Evolutionary conservation across 2,329 filamentous ascomycete genomes (phyloP).

Genomic region (Aspergillus sergii): DNA sequence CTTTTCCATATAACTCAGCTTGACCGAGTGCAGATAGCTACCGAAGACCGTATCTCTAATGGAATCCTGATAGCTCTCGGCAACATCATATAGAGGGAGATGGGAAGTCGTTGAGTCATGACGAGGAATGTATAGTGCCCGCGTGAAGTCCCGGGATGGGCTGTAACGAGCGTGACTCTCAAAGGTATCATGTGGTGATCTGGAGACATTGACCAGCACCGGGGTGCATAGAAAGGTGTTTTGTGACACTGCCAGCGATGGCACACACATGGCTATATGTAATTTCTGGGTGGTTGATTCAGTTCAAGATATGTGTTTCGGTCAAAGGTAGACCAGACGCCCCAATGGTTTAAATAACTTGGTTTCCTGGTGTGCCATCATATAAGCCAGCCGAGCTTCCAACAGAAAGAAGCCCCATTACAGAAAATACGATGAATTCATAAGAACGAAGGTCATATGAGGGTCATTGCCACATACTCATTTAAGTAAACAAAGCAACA

Average conservation of each 20-base stretch:
- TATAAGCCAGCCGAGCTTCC: not conserved
- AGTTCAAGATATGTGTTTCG: not conserved
- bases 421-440: not conserved
- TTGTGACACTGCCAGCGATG: not conserved
- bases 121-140: conserved; percentile 12
- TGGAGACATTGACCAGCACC: not conserved
- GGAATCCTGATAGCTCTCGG: not conserved
- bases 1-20: conserved; percentile 8
- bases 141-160: conserved; percentile 2
- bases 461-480: not conserved
- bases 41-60: not conserved
- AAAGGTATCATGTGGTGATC: not conserved
- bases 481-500: not conserved
- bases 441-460: not conserved
- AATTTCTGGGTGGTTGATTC: not conserved
- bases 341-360: not conserved
- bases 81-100: conserved; percentile 10
- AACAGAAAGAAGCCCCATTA: not conserved
- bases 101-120: conserved; percentile 9
- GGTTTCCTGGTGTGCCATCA: not conserved
- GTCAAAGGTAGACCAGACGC: not conserved
- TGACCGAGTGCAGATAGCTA: conserved; percentile 9
- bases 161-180: not conserved
- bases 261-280: not conserved
- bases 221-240: not conserved